Evolutionary conservation across 2,329 filamentous ascomycete genomes (phyloP).

Genomic region (Penicillium sp.): DNA sequence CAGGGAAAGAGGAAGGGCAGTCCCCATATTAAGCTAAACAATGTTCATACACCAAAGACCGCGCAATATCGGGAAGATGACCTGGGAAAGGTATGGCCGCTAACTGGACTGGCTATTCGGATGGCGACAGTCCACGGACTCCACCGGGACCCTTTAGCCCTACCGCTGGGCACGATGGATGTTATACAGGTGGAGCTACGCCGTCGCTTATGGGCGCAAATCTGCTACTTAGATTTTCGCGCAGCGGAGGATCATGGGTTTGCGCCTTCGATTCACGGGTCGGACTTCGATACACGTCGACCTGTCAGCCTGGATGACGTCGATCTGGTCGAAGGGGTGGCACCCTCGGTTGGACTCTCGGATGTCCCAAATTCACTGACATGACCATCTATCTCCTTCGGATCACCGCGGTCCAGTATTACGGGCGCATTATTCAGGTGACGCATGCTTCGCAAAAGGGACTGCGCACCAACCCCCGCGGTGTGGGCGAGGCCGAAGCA

Average conservation of each 20-base stretch:
- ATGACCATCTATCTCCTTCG: not conserved
- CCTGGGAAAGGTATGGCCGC: not conserved
- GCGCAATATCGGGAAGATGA: not conserved
- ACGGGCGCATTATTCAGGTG: not conserved
- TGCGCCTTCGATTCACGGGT: not conserved
- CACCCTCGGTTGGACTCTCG: not conserved
- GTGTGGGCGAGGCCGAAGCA: not conserved
- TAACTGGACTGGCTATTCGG: not conserved
- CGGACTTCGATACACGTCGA: not conserved
- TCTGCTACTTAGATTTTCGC: not conserved
- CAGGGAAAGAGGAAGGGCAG: fast-evolving
- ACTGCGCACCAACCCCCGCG: not conserved
- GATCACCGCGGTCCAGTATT: not conserved
- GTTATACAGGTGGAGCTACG: not conserved
- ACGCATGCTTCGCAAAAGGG: not conserved
- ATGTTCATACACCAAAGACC: not conserved
- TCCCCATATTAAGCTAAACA: not conserved
- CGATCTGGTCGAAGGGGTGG: not conserved
- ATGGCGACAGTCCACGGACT: not conserved
- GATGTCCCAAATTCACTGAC: not conserved
- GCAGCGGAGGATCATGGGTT: not conserved
- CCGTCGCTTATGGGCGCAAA: not conserved
- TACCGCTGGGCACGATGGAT: not conserved
- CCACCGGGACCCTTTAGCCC: not conserved
- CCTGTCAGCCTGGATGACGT: not conserved